Percentiles rank a stretch among this genome's conserved stretches.
Evolutionary conservation across 176 grass and related monocot genomes (phyloP).

Genomic region (Ampelocalamus luodianensis): DNA sequence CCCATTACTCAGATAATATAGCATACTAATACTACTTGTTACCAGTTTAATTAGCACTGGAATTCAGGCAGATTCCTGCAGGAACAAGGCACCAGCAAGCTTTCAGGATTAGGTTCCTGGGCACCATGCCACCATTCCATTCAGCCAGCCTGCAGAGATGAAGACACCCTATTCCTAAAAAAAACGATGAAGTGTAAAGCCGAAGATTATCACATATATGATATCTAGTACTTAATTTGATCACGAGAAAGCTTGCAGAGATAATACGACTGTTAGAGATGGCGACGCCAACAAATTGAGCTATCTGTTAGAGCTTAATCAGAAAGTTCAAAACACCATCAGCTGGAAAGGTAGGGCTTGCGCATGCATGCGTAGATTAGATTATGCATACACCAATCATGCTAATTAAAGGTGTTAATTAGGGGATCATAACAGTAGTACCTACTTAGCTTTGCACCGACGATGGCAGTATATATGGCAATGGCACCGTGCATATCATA

Average conservation of each 20-base stretch:
- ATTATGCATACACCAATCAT: not conserved
- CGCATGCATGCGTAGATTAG: not conserved
- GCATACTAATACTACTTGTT: not conserved
- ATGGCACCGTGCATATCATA: not conserved
- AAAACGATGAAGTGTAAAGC: not conserved
- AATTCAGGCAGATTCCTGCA: not conserved
- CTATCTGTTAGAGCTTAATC: not conserved
- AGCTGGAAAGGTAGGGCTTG: not conserved
- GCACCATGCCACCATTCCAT: not conserved
- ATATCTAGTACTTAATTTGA: not conserved
- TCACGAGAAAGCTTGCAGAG: not conserved
- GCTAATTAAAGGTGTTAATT: not conserved
- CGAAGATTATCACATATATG: not conserved
- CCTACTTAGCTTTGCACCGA: not conserved
- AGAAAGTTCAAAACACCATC: not conserved
- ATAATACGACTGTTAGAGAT: not conserved
- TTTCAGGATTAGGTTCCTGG: not conserved
- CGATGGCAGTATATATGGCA: not conserved
- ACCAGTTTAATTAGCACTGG: not conserved
- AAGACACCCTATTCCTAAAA: not conserved
- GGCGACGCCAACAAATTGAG: not conserved
- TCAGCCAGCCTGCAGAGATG: not conserved
- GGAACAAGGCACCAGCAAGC: not conserved
- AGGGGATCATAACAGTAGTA: not conserved
- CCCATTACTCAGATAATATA: not conserved